Evolutionary conservation across 2,329 filamentous ascomycete species (phyloP).

Genomic region (Amauroascus niger): DNA sequence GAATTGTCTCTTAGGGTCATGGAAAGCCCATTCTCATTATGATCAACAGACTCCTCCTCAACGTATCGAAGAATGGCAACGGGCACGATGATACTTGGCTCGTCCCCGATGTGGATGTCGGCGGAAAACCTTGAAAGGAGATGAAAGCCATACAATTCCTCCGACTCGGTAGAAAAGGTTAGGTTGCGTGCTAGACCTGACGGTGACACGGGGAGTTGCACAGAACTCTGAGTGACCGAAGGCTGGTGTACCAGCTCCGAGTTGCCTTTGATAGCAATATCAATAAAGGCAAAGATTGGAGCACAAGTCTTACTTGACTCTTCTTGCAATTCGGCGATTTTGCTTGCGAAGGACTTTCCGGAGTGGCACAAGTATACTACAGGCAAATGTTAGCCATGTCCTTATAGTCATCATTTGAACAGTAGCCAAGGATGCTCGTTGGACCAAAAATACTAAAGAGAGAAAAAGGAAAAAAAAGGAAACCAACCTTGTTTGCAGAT

Average conservation of each 20-base stretch:
- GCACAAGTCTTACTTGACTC: conserved; percentile 31
- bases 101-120: conserved; percentile 43
- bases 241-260: conserved; percentile 19
- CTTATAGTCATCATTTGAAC: neutral
- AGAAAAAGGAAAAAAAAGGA: neutral
- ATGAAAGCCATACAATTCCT: conserved; percentile 41
- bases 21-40: conserved; percentile 11
- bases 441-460: neutral
- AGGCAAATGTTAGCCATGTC: conserved; percentile 1
- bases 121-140: conserved; percentile 41
- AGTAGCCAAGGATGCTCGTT: neutral
- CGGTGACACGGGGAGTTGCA: conserved; percentile 17
- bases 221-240: conserved; percentile 1
- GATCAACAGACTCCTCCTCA: conserved; percentile 18
- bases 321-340: conserved; percentile 45
- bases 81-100: conserved; percentile 42
- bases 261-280: conserved; percentile 39
- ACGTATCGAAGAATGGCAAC: conserved; percentile 38
- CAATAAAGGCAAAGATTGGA: conserved; percentile 49
- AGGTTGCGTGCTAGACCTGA: conserved; percentile 27
- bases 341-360: conserved; percentile 44
- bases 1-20: neutral
- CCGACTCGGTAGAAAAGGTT: conserved; percentile 36
- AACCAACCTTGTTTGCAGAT: conserved; percentile 46
- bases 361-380: conserved; percentile 47